Conservation (phyloP, 2,329 filamentous ascomycete genomes). For the Chrysoporthe deuterocubensis region DNA sequence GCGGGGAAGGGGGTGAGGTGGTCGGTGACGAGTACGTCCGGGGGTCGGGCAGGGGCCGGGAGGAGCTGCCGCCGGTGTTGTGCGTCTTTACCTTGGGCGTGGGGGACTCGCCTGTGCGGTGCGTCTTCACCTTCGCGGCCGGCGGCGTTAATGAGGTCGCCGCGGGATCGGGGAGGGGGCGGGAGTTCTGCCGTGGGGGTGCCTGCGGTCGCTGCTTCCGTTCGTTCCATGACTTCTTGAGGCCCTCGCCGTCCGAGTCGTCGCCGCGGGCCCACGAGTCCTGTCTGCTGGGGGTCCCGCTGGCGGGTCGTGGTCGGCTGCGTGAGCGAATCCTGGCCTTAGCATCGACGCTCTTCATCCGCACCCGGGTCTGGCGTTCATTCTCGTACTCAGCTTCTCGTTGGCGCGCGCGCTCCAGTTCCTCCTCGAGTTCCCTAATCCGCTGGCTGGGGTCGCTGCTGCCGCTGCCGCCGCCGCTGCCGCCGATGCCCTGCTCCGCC, state of each 20-base stretch:
- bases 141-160: conserved; percentile 32
- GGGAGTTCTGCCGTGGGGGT: conserved; percentile 37
- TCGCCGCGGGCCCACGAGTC: conserved; percentile 65
- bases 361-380: conserved; percentile 56
- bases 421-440: conserved; percentile 78
- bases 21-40: conserved; percentile 37
- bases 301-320: conserved; percentile 42
- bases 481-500: conserved; percentile 61
- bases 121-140: conserved; percentile 37
- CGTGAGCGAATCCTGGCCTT: conserved; percentile 46
- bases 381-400: conserved; percentile 66
- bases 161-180: conserved; percentile 48
- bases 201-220: conserved; percentile 42
- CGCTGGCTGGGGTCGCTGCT: conserved; percentile 61
- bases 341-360: conserved; percentile 36
- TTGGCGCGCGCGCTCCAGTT: conserved; percentile 66
- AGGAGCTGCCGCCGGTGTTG: conserved; percentile 43
- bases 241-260: conserved; percentile 60
- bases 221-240: conserved; percentile 58
- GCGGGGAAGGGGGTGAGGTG: conserved; percentile 31
- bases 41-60: conserved; percentile 60
- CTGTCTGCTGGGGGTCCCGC: conserved; percentile 52
- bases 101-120: conserved; percentile 37
- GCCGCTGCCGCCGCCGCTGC: conserved; percentile 42
- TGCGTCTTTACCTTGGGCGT: conserved; percentile 40